Percentiles rank a stretch among this genome's conserved stretches.
These are phyloP conservation scores for Talaromyces sp. DNA, from an alignment of 2,329 filamentous ascomycete genomes.

Conservation along the genomic window DNA sequence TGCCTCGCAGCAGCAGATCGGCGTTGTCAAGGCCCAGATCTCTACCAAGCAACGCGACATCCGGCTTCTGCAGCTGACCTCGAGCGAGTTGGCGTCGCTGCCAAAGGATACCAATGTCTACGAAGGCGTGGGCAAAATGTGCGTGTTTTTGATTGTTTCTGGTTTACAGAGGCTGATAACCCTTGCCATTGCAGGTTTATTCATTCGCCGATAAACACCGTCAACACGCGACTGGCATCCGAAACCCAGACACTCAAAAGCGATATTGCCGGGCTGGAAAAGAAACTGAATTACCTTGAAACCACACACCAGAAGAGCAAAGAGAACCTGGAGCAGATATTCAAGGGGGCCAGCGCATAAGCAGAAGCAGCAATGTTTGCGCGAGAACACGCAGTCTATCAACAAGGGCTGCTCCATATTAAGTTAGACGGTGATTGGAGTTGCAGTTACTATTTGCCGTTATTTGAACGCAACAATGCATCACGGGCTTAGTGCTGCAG, in stretches of 20 bases:
- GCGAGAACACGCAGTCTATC: background rate
- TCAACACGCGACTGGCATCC: conserved; percentile 68
- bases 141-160: conserved; percentile 27
- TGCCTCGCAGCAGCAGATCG: conserved; percentile 86
- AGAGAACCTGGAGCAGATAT: conserved; percentile 83
- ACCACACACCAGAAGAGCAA: conserved; percentile 93
- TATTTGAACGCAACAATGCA: background rate
- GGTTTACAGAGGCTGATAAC: background rate
- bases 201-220: conserved; percentile 63
- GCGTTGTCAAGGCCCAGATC: conserved; percentile 77
- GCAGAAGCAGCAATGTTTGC: background rate
- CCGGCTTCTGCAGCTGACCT: conserved; percentile 81
- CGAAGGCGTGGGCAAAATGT: conserved; percentile 98
- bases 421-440: background rate
- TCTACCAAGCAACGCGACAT: conserved; percentile 80
- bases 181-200: conserved; percentile 65
- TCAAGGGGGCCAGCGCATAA: conserved; percentile 49
- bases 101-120: conserved; percentile 75
- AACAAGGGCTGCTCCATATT: background rate
- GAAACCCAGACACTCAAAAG: conserved; percentile 71
- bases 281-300: conserved; percentile 88
- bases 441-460: background rate
- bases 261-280: conserved; percentile 75
- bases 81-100: conserved; percentile 73
- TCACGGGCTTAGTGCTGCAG: background rate